Evolutionary conservation across 495 filamentous ascomycete genomes (phyloP), one percentile per base, ranked within the genome.

Genomic region (Viridothelium virens): DNA sequence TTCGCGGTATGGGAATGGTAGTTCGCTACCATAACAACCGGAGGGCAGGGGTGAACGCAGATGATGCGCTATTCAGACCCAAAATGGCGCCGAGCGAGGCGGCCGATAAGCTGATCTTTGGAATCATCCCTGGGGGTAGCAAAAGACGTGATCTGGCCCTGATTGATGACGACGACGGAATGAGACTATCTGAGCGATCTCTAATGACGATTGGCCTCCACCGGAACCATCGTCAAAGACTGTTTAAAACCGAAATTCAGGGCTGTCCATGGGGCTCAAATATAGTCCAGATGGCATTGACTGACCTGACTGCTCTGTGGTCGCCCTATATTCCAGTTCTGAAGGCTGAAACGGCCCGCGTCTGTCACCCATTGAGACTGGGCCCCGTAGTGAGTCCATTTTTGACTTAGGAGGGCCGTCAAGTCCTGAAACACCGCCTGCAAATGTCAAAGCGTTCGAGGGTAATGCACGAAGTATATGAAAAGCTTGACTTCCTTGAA

Each of bases 401-500:
- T n/a, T 25, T 53, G 12, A 5, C 11, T 11, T 25, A 2, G 48
- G 48, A 53, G n/a, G 48, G 48, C n/a, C 48, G 48, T 53, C 11
- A 11, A 18, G 48, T 53, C n/a, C 48, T 53, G 18, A 53, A 53
- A 53, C n/a, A 5, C 48, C 48, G 48, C 48, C 48, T 53, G 5
- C 11, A 25, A 25, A 14, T 25, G 18, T 9, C 5, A 5, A 14
- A 53, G 16, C 48, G n/a, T 5, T 53, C 48, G 48, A 53, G 16
- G 48, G n/a, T 25, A 14, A 53, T 53, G 48, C 10, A 53, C 7
- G 6, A 59, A 59, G 31, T 59, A 34, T 59, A 53, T n/a, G 10
- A 14, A 59, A 70, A 61, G 59, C 53, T 70, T 14, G 56, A 63
- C n/a, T 65, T 65, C n/a, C 48, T 53, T 7, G 50, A 65, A 33